Evolutionary conservation across 208 protist species (phyloP), one percentile per base, ranked within the genome.

Genomic region (Trypanosoma melophagium): DNA sequence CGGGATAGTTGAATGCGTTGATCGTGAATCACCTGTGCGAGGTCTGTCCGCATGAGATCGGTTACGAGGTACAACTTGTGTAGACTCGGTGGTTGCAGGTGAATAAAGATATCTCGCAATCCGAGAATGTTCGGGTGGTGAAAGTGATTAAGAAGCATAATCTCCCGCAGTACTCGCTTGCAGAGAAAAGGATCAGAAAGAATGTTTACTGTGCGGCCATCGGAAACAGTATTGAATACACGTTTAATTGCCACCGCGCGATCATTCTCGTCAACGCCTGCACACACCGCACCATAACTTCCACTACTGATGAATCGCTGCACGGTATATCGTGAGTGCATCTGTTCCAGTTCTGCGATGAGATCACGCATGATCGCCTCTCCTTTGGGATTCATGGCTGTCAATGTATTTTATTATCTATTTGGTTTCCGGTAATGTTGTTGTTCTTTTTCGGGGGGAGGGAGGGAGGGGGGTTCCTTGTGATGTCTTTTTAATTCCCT

Each of bases 1-100:
- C 96, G 90, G 7, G 87, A 93, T 47, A 97, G 90, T 59, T 98
- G 87, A 53, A 99, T 91, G 57, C 98, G 97, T 45, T 94, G 94
- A 53, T 98, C 92, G 60, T 93, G 85, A 47, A 99, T 98, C 2
- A 99, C 96, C 47, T 97, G 91, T 4, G 82, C 81, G 28, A 97
- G 81, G 64, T 97, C 93, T 10, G 88, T 97, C 49, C 92, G 93
- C 93, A 99, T 98, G 60, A 97, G 91, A 74, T 98, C 96, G 56
- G 98, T 98, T 7, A 98, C 90, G 9, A 99, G 84, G 74, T 98
- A 98, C 41, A 99, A 83, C 74, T 99, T 98, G 71, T 95, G 93
- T 68, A 93, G 89, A 52, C 86, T 83, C 5, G 91, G 87, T 40
- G 82, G 75, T 60, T 90, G 70, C 41, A 92, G 66, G 60, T 90